Conservation (phyloP, 371 early-diverging fungal genomes). For the Paraphysoderma sedebokerense region DNA sequence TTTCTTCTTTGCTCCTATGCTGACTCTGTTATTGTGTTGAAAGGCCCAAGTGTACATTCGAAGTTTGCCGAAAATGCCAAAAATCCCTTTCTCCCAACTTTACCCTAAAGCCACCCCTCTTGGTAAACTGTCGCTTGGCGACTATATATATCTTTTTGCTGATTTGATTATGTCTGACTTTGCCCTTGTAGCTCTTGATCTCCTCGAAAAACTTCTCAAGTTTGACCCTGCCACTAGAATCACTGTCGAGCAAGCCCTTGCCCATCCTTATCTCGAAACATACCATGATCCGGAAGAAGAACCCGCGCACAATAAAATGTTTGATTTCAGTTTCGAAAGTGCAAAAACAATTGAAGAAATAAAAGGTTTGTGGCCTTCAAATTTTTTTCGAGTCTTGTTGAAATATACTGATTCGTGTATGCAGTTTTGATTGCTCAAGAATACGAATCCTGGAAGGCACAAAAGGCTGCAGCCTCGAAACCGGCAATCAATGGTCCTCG, state of each 20-base stretch:
- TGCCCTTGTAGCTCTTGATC: conserved; percentile 52
- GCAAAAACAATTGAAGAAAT: conserved; percentile 27
- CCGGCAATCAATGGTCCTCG: no score
- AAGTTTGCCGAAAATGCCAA: conserved; percentile 68
- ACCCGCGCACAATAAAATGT: conserved; percentile 9
- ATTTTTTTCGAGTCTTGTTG: not conserved
- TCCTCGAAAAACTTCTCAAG: conserved; percentile 55
- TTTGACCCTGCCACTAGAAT: conserved; percentile 70
- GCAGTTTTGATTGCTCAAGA: no score
- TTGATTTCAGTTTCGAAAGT: conserved; percentile 28
- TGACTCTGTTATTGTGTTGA: no score
- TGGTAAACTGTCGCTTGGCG: no score
- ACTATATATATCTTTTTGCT: no score
- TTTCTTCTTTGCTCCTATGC: no score
- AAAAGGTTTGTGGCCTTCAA: no score
- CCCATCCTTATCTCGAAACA: conserved; percentile 56
- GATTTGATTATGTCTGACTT: no score
- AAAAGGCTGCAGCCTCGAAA: no score
- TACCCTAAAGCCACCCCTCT: conserved; percentile 51
- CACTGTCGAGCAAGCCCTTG: conserved; percentile 59
- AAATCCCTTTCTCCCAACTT: conserved; percentile 64
- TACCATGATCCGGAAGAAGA: conserved; percentile 66
- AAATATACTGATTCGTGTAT: no score
- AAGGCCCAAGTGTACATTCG: conserved; percentile 92
- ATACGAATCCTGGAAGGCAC: no score